Base-by-base conservation (phyloP, 129 eudicot genomes). In the Lactuca sativa region DNA sequence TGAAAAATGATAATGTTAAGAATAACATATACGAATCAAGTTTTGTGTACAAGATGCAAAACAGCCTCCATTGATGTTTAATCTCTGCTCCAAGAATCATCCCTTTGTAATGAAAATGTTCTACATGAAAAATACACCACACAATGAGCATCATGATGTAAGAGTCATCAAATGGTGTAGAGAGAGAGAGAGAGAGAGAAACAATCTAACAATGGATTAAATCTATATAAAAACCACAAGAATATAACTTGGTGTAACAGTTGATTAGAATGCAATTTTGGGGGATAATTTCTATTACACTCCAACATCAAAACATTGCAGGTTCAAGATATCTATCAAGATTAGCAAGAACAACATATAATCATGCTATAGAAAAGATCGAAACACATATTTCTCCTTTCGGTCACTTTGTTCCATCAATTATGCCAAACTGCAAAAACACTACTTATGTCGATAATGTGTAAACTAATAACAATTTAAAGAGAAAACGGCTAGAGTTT, bases 131-230 rank as follows among this genome's bases (percentile, higher is more conserved):
- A 15, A 62, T 62, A 62, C 8, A 47, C 12, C 52, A 47, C 52
- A 12, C n/a, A 47, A 47, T 47, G 52, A 47, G 52, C 52, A 47
- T 43, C 69, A 43, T 64, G 33, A 64, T 64, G 69, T 64, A 43
- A 64, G 9, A 64, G 10, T 64, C 37, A 2, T 64, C 36, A 11
- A 40, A 64, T 65, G 11, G 15, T 43, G 49, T 43, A 43, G 38
- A 36, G 38, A 36, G 38, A 4, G 2, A 36, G 6, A 43, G 38
- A 36, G 38, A 36, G 38, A 4, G 2, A 36, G 6, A 36, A 36
- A 6, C 38, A 36, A 36, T 36, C 5, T 36, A 36, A 36, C 6
- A 36, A 36, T 36, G 38, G 38, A 36, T 36, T 36, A 36, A 47
- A 47, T 10, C n/a, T 12, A 47, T 11, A 47, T 10, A 47, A 47